Conservation (phyloP, 192 early-diverging fungal species). For the Obelidium mucronatum region DNA sequence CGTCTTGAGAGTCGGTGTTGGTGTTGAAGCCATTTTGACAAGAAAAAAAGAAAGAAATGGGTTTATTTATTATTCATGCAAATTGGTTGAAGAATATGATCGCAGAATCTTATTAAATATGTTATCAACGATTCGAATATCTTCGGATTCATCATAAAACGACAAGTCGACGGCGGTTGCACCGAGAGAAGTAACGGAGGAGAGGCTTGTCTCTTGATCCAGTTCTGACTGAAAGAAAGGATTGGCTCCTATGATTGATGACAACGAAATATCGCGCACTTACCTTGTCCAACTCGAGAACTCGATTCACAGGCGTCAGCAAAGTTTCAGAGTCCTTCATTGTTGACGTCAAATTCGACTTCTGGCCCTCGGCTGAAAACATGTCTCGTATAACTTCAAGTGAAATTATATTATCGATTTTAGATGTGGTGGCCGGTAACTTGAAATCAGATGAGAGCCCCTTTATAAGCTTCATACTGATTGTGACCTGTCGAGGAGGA, state of each 20-base stretch:
- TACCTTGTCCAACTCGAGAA: background rate
- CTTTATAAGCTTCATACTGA: constrained; percentile 15
- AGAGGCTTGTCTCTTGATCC: too few species aligned
- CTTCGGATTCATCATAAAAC: constrained; percentile 32
- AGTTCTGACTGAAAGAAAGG: too few species aligned
- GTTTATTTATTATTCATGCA: background rate
- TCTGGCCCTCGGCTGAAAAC: constrained; percentile 3
- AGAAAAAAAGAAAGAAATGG: background rate
- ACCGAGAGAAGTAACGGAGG: background rate
- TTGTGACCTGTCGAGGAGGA: constrained; percentile 26
- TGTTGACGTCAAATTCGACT: background rate
- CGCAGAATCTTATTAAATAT: constrained; percentile 7
- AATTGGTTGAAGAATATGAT: background rate
- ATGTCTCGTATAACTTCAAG: constrained; percentile 15
- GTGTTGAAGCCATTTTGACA: background rate
- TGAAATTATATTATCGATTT: constrained; percentile 14
- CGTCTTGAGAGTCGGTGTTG: background rate
- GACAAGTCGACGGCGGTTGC: background rate
- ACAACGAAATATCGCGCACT: background rate
- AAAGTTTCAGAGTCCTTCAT: background rate
- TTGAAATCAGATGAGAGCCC: constrained; percentile 17
- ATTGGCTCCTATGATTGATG: too few species aligned
- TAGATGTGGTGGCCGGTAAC: background rate
- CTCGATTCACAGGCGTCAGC: background rate
- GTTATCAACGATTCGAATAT: constrained; percentile 27